Conservation (phyloP, 352 stramenopile species). For the Phytophthora citricola region DNA sequence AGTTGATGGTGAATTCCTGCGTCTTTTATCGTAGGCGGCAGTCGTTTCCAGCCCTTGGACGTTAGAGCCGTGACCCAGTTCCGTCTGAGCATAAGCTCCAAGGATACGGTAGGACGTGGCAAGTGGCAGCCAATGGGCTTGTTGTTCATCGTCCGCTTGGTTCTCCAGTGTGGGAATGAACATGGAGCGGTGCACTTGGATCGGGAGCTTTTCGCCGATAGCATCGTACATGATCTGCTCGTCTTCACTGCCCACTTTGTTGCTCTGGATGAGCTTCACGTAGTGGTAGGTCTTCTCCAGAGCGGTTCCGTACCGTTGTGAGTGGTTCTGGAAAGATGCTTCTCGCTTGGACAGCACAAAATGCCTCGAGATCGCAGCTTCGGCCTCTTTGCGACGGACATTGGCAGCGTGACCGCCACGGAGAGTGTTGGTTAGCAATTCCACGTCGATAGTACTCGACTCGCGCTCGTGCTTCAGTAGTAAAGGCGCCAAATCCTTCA, state of each 20-base stretch:
- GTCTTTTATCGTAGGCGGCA: conserved; percentile 61
- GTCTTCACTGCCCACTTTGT: conserved; percentile 16
- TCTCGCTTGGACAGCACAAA: conserved; percentile 13
- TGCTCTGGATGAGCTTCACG: conserved; percentile 23
- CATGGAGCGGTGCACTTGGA: conserved; percentile 28
- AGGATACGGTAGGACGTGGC: conserved; percentile 20
- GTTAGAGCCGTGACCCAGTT: conserved; percentile 21
- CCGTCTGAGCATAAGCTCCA: conserved; percentile 19
- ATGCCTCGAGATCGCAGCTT: conserved; percentile 19
- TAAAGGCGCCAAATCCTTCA: conserved; percentile 23
- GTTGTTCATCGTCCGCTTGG: conserved; percentile 24
- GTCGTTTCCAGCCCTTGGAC: conserved; percentile 23
- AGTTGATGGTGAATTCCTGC: conserved; percentile 94
- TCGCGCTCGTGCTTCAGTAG: conserved; percentile 17
- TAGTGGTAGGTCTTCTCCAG: conserved; percentile 22
- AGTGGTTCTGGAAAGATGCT: conserved; percentile 20
- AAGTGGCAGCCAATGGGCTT: conserved; percentile 18
- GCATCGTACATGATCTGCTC: conserved; percentile 29
- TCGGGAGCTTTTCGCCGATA: conserved; percentile 23
- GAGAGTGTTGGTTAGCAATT: conserved; percentile 21
- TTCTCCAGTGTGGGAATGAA: conserved; percentile 25
- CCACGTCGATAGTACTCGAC: conserved; percentile 8
- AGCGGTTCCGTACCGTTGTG: conserved; percentile 6
- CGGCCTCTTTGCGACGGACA: conserved; percentile 16
- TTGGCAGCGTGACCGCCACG: conserved; percentile 21